Conservation (phyloP, 176 grass and related monocot species). For the Neostapfia colusana region DNA sequence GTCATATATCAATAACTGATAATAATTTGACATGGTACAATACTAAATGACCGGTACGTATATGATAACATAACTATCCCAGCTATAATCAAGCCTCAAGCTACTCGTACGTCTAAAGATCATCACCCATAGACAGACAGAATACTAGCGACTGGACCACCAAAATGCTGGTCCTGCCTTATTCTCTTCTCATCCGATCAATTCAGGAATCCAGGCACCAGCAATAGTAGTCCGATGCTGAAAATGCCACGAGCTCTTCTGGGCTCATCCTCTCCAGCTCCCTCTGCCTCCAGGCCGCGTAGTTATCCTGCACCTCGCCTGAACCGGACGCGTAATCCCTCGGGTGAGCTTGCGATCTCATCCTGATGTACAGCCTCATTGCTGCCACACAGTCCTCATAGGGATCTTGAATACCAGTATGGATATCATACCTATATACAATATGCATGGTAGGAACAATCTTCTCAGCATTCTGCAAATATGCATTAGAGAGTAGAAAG, state of each 20-base stretch:
- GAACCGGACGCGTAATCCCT: conserved; percentile 58
- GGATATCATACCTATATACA: conserved; percentile 79
- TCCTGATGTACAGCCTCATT: conserved; percentile 72
- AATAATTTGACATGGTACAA: conserved; percentile 10
- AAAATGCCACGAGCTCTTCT: conserved; percentile 68
- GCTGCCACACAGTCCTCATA: conserved; percentile 73
- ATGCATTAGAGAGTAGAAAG: background rate
- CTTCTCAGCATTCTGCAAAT: conserved; percentile 12
- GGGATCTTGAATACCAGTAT: conserved; percentile 72
- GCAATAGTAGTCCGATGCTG: conserved; percentile 84
- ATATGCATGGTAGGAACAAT: conserved; percentile 4
- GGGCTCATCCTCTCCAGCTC: conserved; percentile 90
- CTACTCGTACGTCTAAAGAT: conserved; percentile 37
- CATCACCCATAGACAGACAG: background rate
- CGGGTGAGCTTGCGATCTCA: conserved; percentile 66
- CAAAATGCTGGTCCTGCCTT: conserved; percentile 26
- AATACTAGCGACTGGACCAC: background rate
- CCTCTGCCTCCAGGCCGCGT: conserved; percentile 70
- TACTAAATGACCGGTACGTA: conserved; percentile 14
- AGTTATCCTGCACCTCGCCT: conserved; percentile 67
- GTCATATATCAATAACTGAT: background rate
- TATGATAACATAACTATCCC: conserved; percentile 29
- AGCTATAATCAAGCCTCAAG: conserved; percentile 22
- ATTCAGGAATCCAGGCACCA: conserved; percentile 79
- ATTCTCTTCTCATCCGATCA: conserved; percentile 31